phyloP scores from a whole-genome alignment of 2,329 filamentous ascomycete genomes.

The Akanthomyces lecanii region DNA sequence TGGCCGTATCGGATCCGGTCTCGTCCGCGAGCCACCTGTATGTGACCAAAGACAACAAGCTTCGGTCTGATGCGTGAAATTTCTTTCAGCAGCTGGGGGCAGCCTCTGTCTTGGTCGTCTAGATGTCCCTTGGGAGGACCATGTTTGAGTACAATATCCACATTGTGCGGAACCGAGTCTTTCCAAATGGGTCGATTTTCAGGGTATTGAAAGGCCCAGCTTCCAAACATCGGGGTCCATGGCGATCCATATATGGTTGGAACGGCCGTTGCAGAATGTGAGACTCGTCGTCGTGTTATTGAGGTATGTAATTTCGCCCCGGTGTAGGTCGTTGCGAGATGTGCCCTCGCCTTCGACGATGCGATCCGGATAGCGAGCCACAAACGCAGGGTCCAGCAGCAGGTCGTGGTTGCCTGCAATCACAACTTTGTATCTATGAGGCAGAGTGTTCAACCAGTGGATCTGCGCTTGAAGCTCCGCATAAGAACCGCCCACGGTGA shows the following conservation, averaged over 20 bases:
- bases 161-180: constrained; percentile 22
- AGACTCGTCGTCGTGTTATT: constrained; percentile 26
- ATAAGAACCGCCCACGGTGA: constrained; percentile 42
- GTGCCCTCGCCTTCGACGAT: constrained; percentile 16
- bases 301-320: constrained; percentile 33
- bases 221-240: constrained; percentile 29
- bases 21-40: constrained; percentile 31
- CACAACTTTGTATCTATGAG: constrained; percentile 41
- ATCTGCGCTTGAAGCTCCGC: constrained; percentile 36
- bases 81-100: constrained; percentile 28
- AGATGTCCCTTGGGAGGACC: constrained; percentile 33
- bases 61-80: constrained; percentile 29
- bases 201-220: constrained; percentile 40
- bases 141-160: constrained; percentile 38
- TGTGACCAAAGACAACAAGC: constrained; percentile 37
- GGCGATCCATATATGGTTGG: constrained; percentile 35
- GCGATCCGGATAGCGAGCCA: constrained; percentile 1
- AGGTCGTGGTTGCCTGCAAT: constrained; percentile 46
- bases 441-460: constrained; percentile 38
- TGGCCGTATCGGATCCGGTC: constrained; percentile 26
- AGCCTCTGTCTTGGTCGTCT: constrained; percentile 31
- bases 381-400: constrained; percentile 25
- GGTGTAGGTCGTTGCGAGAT: constrained; percentile 23
- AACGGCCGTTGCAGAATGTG: constrained; percentile 25
- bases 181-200: constrained; percentile 24